Conservation (phyloP, 2,329 filamentous ascomycete genomes). For the Exophiala sp. region DNA sequence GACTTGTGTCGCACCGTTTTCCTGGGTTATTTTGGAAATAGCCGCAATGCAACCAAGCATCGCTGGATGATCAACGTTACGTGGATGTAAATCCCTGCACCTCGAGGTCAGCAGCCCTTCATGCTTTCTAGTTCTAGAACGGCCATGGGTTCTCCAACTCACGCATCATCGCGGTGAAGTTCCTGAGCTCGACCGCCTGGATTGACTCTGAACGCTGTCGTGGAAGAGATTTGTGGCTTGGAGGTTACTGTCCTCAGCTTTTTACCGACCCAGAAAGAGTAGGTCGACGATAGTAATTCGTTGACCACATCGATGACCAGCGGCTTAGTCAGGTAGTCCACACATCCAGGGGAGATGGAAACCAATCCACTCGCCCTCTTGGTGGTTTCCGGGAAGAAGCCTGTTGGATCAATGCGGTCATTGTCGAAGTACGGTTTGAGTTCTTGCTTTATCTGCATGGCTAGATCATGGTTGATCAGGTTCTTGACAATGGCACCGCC, state of each 20-base stretch:
- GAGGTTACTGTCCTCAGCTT: slow-evolving; percentile 6
- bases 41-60: slow-evolving; percentile 39
- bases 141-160: neutral
- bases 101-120: slow-evolving; percentile 34
- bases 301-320: slow-evolving; percentile 35
- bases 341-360: slow-evolving; percentile 36
- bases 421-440: slow-evolving; percentile 22
- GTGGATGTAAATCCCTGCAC: slow-evolving; percentile 29
- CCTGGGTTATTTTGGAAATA: slow-evolving; percentile 22
- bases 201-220: slow-evolving; percentile 29
- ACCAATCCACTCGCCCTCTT: slow-evolving; percentile 37
- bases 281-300: slow-evolving; percentile 33
- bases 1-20: slow-evolving; percentile 33
- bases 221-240: slow-evolving; percentile 29
- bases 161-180: slow-evolving; percentile 29
- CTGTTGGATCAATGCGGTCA: slow-evolving; percentile 12
- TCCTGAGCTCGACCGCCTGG: slow-evolving; percentile 24
- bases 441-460: slow-evolving; percentile 19
- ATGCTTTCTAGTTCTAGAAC: slow-evolving; percentile 16
- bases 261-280: slow-evolving; percentile 34
- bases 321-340: slow-evolving; percentile 35
- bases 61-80: slow-evolving; percentile 35
- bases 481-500: slow-evolving; percentile 19
- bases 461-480: slow-evolving; percentile 7
- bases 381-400: slow-evolving; percentile 29